phyloP scores from a whole-genome alignment of 73 alveolate genomes.

The Paramecium sexaurelia region DNA sequence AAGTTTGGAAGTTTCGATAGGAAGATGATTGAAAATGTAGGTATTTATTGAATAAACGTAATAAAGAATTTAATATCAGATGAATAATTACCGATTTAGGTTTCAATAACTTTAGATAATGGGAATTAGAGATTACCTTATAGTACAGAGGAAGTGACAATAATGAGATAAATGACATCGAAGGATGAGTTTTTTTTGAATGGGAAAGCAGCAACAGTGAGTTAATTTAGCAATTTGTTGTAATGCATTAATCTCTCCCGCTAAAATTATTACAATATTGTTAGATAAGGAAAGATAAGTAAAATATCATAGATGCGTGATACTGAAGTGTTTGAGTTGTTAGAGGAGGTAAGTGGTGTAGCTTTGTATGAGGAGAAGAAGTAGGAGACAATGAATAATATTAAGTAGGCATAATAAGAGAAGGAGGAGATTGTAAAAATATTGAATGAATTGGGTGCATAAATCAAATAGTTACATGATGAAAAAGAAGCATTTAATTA shows the following conservation, averaged over 20 bases:
- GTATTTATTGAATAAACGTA: not conserved
- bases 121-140: not conserved
- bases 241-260: constrained; percentile 31
- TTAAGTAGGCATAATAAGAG: not conserved
- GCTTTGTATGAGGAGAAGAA: not conserved
- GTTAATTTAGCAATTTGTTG: not conserved
- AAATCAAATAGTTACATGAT: constrained; percentile 33
- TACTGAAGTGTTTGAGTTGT: not conserved
- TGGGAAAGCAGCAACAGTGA: not conserved
- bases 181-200: not conserved
- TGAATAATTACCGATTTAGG: not conserved
- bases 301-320: not conserved
- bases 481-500: constrained; percentile 26
- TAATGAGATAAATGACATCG: not conserved
- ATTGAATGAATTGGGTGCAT: not conserved
- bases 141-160: not conserved
- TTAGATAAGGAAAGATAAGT: constrained; percentile 26
- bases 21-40: constrained; percentile 18
- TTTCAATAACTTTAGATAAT: not conserved
- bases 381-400: not conserved
- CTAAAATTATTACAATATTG: constrained; percentile 24
- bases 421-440: constrained; percentile 33
- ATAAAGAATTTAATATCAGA: not conserved
- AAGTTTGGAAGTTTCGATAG: not conserved
- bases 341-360: constrained; percentile 45